Conservation (phyloP, 768 basidiomycete species). For the Floccularia luteovirens region DNA sequence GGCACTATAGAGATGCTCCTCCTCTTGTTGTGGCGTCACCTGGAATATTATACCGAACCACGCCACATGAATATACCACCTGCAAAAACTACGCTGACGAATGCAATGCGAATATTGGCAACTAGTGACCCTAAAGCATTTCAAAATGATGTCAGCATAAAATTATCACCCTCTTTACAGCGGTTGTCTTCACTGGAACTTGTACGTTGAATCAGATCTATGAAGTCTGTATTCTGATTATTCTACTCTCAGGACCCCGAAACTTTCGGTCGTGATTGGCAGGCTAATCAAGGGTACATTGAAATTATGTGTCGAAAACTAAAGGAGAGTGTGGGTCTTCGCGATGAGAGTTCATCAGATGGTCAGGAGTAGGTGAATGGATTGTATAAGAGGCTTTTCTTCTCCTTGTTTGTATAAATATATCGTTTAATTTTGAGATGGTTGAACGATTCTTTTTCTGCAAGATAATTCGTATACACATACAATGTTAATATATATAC, state of each 20-base stretch:
- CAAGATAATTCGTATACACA: too few species aligned
- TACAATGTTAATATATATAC: too few species aligned
- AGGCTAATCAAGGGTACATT: slow-evolving; percentile 61
- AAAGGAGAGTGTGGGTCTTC: slow-evolving; percentile 54
- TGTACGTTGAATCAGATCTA: slow-evolving; percentile 8
- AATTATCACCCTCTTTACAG: slow-evolving; percentile 46
- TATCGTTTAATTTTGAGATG: too few species aligned
- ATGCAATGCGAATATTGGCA: slow-evolving; percentile 48
- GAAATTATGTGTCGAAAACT: slow-evolving; percentile 71
- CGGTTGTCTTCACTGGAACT: slow-evolving; percentile 45
- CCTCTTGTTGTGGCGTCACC: slow-evolving; percentile 75
- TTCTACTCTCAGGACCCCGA: slow-evolving; percentile 28
- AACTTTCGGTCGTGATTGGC: slow-evolving; percentile 44
- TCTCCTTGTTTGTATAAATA: slow-evolving; percentile 5
- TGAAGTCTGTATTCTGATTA: slow-evolving; percentile 8
- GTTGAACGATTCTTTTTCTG: too few species aligned
- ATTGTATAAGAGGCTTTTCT: background rate
- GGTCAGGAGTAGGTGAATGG: background rate
- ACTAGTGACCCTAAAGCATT: slow-evolving; percentile 53
- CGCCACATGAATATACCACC: slow-evolving; percentile 21
- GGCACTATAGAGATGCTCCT: slow-evolving; percentile 74
- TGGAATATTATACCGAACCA: slow-evolving; percentile 52
- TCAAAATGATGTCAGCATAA: slow-evolving; percentile 44
- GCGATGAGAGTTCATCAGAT: slow-evolving; percentile 20
- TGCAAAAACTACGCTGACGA: slow-evolving; percentile 32